phyloP scores from a whole-genome alignment of 2,329 filamentous ascomycete species.

The Aureobasidium sp. region DNA sequence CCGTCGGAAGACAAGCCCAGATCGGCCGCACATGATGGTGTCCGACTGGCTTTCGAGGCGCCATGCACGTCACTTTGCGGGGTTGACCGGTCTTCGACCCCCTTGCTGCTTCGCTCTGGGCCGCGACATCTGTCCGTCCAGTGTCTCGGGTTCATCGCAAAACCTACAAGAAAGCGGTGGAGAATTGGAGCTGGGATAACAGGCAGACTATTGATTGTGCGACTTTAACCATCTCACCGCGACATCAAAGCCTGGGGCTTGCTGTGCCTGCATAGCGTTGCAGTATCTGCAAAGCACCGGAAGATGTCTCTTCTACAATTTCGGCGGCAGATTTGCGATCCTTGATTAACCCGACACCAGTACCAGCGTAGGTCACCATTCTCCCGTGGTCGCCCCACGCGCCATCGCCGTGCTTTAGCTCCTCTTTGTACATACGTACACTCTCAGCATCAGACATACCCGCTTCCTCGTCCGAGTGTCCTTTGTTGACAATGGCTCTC shows the following conservation, averaged over 20 bases:
- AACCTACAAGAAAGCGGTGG: neutral
- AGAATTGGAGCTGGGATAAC: neutral
- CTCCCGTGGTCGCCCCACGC: conserved; percentile 41
- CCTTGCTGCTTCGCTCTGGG: neutral
- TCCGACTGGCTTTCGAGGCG: neutral
- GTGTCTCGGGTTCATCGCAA: no score
- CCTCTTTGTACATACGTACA: conserved; percentile 37
- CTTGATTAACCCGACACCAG: conserved; percentile 52
- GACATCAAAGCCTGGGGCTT: neutral
- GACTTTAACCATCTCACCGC: neutral
- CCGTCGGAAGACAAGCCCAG: neutral
- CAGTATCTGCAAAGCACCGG: neutral
- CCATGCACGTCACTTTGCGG: conserved; percentile 12
- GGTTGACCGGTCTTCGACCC: neutral
- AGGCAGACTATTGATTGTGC: neutral
- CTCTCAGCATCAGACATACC: conserved; percentile 37
- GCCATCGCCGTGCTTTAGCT: conserved; percentile 40
- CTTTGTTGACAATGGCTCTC: conserved; percentile 50
- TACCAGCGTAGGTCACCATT: conserved; percentile 56
- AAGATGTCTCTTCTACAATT: conserved; percentile 41
- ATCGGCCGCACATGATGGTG: neutral
- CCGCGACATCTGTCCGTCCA: neutral
- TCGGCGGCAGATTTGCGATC: conserved; percentile 43
- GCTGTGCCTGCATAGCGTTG: neutral
- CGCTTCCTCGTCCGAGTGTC: conserved; percentile 34